phyloP scores from a whole-genome alignment of 108 stramenopile species.

The Discostella pseudostelligera region DNA sequence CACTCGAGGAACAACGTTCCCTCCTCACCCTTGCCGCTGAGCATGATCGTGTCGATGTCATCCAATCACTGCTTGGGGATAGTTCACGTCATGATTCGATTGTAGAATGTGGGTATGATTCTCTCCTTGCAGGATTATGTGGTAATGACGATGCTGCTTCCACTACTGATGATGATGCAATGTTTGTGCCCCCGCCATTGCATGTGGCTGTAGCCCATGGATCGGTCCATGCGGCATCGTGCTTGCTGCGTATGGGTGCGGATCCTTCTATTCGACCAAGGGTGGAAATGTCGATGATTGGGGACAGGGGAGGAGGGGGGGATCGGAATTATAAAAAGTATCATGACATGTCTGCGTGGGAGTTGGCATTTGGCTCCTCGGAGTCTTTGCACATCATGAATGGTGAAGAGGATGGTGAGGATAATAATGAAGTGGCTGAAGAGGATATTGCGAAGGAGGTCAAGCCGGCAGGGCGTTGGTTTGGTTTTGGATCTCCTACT shows the following conservation, averaged over 20 bases:
- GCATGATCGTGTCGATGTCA: constrained; percentile 86
- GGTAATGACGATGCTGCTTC: neutral
- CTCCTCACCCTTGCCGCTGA: constrained; percentile 80
- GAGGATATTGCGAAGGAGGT: constrained; percentile 21
- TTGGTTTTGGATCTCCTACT: constrained; percentile 29
- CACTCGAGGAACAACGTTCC: constrained; percentile 71
- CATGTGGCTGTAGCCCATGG: constrained; percentile 79
- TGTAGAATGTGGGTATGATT: neutral
- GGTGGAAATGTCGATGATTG: constrained; percentile 20
- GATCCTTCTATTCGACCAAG: constrained; percentile 78
- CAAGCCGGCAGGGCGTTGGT: constrained; percentile 27
- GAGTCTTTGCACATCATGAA: neutral
- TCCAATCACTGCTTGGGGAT: constrained; percentile 56
- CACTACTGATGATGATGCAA: neutral
- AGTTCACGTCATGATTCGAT: neutral
- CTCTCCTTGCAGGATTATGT: constrained; percentile 4
- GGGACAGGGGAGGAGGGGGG: constrained; percentile 18
- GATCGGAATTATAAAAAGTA: constrained; percentile 56
- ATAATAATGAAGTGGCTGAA: constrained; percentile 1
- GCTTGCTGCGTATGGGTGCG: constrained; percentile 79
- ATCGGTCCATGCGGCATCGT: constrained; percentile 69
- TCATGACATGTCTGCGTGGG: constrained; percentile 73
- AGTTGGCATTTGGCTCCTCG: constrained; percentile 71
- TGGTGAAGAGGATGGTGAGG: constrained; percentile 8
- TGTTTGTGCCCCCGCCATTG: constrained; percentile 63